Evolutionary conservation across 768 basidiomycete genomes (phyloP).

Genomic region (Rhodotorula sphaerocarpa): DNA sequence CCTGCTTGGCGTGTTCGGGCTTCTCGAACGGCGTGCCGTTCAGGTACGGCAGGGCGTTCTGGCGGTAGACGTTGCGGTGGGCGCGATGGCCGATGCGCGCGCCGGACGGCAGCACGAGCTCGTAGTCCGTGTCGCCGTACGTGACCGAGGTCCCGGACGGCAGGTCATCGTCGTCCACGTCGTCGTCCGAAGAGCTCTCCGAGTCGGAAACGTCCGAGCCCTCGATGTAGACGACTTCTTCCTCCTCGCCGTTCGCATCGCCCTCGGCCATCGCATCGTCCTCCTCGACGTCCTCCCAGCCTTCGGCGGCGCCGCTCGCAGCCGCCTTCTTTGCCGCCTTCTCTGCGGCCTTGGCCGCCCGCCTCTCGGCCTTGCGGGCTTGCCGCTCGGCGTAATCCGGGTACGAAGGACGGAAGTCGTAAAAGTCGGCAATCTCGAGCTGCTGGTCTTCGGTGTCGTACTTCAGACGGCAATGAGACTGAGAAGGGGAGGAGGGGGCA

Average conservation of each 20-base stretch:
- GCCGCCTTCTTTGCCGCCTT: conserved; percentile 47
- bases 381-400: conserved; percentile 48
- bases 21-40: conserved; percentile 31
- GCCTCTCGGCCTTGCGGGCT: conserved; percentile 38
- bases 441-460: conserved; percentile 73
- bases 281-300: conserved; percentile 41
- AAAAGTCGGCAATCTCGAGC: conserved; percentile 82
- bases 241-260: conserved; percentile 38
- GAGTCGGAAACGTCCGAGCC: conserved; percentile 37
- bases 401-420: conserved; percentile 80
- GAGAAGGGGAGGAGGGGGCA: background rate
- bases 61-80: conserved; percentile 75
- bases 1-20: conserved; percentile 39
- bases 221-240: conserved; percentile 47
- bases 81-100: conserved; percentile 83
- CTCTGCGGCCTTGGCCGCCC: conserved; percentile 44
- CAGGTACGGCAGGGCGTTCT: conserved; percentile 48
- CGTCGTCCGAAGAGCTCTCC: conserved; percentile 41
- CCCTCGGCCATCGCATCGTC: conserved; percentile 44
- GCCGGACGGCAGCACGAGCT: conserved; percentile 88
- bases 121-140: conserved; percentile 70
- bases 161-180: conserved; percentile 35
- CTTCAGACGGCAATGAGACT: conserved; percentile 84
- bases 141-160: conserved; percentile 50
- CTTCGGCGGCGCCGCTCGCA: conserved; percentile 39